Evolutionary conservation across 2,329 filamentous ascomycete genomes (phyloP).

Genomic region (Alternaria hordeiaustralica): DNA sequence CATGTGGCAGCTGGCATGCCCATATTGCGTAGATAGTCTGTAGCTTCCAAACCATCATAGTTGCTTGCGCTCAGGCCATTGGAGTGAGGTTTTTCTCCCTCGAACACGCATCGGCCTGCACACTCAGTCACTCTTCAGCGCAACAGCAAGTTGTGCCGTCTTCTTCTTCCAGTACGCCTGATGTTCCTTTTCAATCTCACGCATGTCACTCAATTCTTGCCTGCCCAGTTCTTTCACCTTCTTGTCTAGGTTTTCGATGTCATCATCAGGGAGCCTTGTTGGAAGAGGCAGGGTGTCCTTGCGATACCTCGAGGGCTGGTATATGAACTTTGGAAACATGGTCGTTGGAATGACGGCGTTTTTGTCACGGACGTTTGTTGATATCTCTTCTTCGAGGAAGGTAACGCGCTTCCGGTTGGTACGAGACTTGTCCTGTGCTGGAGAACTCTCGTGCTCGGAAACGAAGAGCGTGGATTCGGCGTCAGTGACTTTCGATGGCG

Average conservation of each 20-base stretch:
- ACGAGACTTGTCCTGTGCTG: background rate
- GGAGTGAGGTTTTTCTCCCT: background rate
- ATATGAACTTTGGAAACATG: conserved; percentile 28
- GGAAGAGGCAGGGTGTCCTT: conserved; percentile 4
- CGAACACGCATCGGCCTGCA: background rate
- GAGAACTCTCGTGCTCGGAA: conserved; percentile 16
- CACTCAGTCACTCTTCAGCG: conserved; percentile 23
- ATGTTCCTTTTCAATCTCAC: conserved; percentile 29
- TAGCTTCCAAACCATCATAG: background rate
- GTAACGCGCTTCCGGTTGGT: conserved; percentile 31
- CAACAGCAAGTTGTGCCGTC: conserved; percentile 21
- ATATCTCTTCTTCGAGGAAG: conserved; percentile 17
- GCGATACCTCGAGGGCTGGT: conserved; percentile 13
- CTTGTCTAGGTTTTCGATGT: conserved; percentile 21
- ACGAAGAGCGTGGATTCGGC: conserved; percentile 26
- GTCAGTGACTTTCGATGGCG: conserved; percentile 1
- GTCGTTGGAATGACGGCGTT: background rate
- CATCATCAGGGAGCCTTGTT: conserved; percentile 19
- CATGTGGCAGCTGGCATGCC: too few species aligned
- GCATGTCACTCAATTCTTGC: conserved; percentile 26
- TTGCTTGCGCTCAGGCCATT: background rate
- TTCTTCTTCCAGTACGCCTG: conserved; percentile 36
- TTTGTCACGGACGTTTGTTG: background rate
- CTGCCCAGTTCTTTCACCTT: conserved; percentile 25
- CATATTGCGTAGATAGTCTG: background rate